These are phyloP conservation scores for Biancaea sappan DNA, from an alignment of 306 rosid species.

Conservation along the genomic window DNA sequence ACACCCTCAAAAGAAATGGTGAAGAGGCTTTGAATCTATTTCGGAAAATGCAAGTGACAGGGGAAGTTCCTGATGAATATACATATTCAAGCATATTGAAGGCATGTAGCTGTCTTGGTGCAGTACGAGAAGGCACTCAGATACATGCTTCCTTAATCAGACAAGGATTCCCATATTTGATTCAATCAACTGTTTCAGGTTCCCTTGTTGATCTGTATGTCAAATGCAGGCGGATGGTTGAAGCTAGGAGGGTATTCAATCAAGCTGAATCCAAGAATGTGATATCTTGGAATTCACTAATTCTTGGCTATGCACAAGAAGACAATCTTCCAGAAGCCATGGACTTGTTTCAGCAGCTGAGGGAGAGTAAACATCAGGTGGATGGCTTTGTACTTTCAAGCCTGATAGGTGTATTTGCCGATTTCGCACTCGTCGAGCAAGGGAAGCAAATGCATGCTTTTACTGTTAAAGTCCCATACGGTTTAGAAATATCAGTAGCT, in stretches of 20 bases:
- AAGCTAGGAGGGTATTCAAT: slow-evolving; percentile 61
- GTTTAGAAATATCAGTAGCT: slow-evolving; percentile 58
- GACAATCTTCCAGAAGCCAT: slow-evolving; percentile 52
- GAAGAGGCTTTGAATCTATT: slow-evolving; percentile 52
- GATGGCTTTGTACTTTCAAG: slow-evolving; percentile 66
- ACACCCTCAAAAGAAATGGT: slow-evolving; percentile 42
- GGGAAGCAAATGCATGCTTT: slow-evolving; percentile 74
- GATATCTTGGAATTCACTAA: slow-evolving; percentile 58
- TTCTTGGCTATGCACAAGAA: slow-evolving; percentile 69
- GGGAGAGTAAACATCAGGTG: slow-evolving; percentile 46
- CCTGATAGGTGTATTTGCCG: slow-evolving; percentile 64
- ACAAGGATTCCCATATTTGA: slow-evolving; percentile 47
- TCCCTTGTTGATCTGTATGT: slow-evolving; percentile 69
- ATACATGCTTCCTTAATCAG: slow-evolving; percentile 57
- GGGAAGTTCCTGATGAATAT: slow-evolving; percentile 59
- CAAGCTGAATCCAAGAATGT: slow-evolving; percentile 51
- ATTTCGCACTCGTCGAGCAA: slow-evolving; percentile 57
- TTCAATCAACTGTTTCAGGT: slow-evolving; percentile 45
- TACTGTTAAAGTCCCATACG: slow-evolving; percentile 53
- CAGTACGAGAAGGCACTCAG: slow-evolving; percentile 53
- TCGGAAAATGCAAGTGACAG: slow-evolving; percentile 48
- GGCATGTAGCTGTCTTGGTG: slow-evolving; percentile 60
- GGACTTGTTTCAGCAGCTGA: slow-evolving; percentile 58
- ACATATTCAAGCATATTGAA: slow-evolving; percentile 55
- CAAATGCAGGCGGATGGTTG: slow-evolving; percentile 42